A percentile compares a stretch with the other conserved stretches of the same genome.
Conservation (phyloP, 2,329 filamentous ascomycete genomes). For the Aspergillus japonicus region DNA sequence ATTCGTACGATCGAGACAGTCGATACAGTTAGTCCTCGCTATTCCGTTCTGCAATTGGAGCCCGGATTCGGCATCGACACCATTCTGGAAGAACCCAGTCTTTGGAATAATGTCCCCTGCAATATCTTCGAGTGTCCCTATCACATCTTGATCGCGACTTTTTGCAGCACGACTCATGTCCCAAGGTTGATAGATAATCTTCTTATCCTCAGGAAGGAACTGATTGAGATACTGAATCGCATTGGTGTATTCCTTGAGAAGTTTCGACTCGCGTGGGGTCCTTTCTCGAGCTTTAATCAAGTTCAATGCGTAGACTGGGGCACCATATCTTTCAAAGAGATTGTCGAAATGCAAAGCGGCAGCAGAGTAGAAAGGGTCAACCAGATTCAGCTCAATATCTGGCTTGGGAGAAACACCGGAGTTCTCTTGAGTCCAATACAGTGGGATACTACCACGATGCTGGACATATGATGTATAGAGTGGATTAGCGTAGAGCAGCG, state of each 20-base stretch:
- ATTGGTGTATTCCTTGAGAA: conserved; percentile 81
- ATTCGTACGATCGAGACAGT: conserved; percentile 95
- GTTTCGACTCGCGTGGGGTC: conserved; percentile 85
- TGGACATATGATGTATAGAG: conserved; percentile 96
- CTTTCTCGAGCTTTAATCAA: conserved; percentile 86
- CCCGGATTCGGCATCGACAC: conserved; percentile 65
- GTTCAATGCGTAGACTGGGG: conserved; percentile 87
- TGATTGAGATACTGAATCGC: conserved; percentile 93
- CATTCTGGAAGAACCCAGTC: conserved; percentile 95
- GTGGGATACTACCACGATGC: conserved; percentile 90
- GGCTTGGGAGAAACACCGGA: conserved; percentile 95
- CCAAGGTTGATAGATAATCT: conserved; percentile 92
- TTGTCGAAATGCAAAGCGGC: conserved; percentile 95
- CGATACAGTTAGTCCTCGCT: conserved; percentile 94
- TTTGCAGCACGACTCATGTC: conserved; percentile 98
- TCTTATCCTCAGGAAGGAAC: conserved; percentile 77
- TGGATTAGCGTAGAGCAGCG: conserved; percentile 79
- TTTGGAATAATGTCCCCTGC: conserved; percentile 80
- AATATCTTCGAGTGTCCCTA: conserved; percentile 84
- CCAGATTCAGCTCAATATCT: conserved; percentile 90
- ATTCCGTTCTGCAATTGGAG: conserved; percentile 83
- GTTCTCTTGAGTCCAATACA: conserved; percentile 97
- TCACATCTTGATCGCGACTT: conserved; percentile 87
- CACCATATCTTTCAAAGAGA: conserved; percentile 87
- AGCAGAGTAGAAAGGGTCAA: conserved; percentile 92